Evolutionary conservation across 148 eudicot genomes (phyloP).

Genomic region (Amaranthus hypochondriacus): DNA sequence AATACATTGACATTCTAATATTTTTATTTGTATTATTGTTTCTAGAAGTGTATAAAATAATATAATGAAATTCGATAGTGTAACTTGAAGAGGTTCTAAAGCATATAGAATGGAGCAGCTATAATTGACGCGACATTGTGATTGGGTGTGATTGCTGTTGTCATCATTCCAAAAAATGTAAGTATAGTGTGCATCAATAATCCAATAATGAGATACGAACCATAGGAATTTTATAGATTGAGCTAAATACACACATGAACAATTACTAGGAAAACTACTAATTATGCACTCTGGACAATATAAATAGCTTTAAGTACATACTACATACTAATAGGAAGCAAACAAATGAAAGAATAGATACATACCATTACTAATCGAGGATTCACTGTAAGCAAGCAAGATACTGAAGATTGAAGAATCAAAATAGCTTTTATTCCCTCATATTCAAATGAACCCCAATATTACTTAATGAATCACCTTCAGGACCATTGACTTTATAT

Average conservation of each 20-base stretch:
- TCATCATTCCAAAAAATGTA: not conserved
- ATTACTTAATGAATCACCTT: not conserved
- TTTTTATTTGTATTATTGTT: too few relatives aligned
- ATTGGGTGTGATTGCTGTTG: too few relatives aligned
- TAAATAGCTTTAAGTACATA: not conserved
- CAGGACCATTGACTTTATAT: not conserved
- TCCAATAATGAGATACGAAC: conserved; percentile 19
- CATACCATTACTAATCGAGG: not conserved
- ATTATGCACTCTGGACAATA: not conserved
- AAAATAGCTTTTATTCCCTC: not conserved
- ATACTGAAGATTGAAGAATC: not conserved
- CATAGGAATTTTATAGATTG: conserved; percentile 13
- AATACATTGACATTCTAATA: too few relatives aligned
- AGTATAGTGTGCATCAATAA: conserved; percentile 16
- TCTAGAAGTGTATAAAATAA: too few relatives aligned
- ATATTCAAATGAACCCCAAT: not conserved
- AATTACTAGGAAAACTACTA: conserved; percentile 15
- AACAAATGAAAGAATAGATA: not conserved
- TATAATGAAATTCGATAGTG: too few relatives aligned
- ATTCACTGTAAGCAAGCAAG: conserved; percentile 3
- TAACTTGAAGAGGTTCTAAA: too few relatives aligned
- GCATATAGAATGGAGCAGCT: too few relatives aligned
- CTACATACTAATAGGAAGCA: not conserved
- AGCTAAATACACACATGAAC: not conserved
- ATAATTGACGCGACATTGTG: too few relatives aligned